Base-by-base conservation (phyloP, 345 rosid species). In the Lumnitzera littorea region DNA sequence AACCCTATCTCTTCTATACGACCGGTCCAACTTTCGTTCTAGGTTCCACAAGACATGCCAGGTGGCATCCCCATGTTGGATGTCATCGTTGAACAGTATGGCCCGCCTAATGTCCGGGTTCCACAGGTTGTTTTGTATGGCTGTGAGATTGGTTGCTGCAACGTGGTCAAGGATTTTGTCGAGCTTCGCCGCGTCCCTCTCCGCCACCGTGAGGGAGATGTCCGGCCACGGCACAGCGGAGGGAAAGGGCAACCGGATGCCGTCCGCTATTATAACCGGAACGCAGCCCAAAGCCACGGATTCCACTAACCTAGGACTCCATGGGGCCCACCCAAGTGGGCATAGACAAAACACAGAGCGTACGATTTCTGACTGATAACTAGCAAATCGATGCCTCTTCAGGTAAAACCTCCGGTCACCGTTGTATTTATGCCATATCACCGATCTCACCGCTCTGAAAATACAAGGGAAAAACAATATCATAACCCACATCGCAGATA, bases 251-350 rank as follows among this genome's bases (percentile, higher is more conserved):
- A 94, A 58, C 51, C 82, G 78, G 56, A 94, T 86, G 15, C 88
- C 99, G 27, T 94, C 96, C 0, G 99, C 97, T 10, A 90, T 84
- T 3, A 90, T 78, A 12, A 94, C 97, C 11, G 99, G 99, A 23
- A 94, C 86, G 58, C 99, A 94, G 0, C 99, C 99, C 53, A 94
- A 77, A 0, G 77, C 91, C 4, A 83, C 92, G 0, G 99, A 84
- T 64, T 94, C 99, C 13, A 90, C 97, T 12, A 94, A 78, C 60
- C 99, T 65, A 0, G 99, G 99, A 64, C 97, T 94, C 99, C 99
- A 94, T 0, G 99, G 99, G 62, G 99, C 99, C 99, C 99, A 94
- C 56, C 99, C 99, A 0, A 86, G 76, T 0, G 99, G 99, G 58
- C 97, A 90, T 9, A 94, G 72, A 64, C 99, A 94, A 61, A 94